phyloP scores from a whole-genome alignment of 1,284 basidiomycete species.

The Taiwanofungus camphoratus region DNA sequence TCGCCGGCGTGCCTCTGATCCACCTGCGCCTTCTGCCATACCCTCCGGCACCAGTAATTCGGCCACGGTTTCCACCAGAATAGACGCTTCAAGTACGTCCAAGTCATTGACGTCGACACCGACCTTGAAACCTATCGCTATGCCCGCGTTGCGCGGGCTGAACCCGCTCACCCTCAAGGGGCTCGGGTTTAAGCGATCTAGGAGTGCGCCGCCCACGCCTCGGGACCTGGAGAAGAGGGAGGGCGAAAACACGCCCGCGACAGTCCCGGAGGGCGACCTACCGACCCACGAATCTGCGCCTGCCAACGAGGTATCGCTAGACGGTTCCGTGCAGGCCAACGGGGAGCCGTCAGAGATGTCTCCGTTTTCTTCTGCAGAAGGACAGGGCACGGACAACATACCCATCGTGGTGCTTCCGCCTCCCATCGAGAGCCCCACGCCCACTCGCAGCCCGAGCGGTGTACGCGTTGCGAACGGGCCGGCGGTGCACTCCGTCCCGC shows the following conservation, averaged over 20 bases:
- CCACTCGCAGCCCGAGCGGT: no score
- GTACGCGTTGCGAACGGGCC: no score
- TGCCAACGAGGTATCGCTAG: no score
- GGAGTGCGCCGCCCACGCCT: conserved; percentile 53
- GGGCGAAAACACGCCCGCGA: conserved; percentile 7
- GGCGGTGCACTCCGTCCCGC: no score
- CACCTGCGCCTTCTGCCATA: conserved; percentile 1
- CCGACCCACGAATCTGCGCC: no score
- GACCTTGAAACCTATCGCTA: conserved; percentile 34
- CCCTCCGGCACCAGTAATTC: conserved; percentile 4
- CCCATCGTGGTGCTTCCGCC: no score
- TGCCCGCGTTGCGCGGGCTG: conserved; percentile 15
- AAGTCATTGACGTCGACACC: conserved; percentile 13
- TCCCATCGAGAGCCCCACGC: no score
- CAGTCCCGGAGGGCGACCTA: conserved; percentile 9
- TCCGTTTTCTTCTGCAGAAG: no score
- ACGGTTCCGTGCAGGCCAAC: no score
- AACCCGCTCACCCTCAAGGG: conserved; percentile 21
- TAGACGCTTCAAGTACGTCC: conserved; percentile 4
- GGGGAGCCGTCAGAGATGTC: no score
- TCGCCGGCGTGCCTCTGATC: conserved; percentile 29
- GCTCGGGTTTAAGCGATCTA: conserved; percentile 33
- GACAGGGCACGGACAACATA: no score
- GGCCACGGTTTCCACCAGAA: background rate
- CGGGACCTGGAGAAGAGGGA: conserved; percentile 21